Evolutionary conservation across 2,329 filamentous ascomycete genomes (phyloP).

Genomic region (Fusarium sp.): DNA sequence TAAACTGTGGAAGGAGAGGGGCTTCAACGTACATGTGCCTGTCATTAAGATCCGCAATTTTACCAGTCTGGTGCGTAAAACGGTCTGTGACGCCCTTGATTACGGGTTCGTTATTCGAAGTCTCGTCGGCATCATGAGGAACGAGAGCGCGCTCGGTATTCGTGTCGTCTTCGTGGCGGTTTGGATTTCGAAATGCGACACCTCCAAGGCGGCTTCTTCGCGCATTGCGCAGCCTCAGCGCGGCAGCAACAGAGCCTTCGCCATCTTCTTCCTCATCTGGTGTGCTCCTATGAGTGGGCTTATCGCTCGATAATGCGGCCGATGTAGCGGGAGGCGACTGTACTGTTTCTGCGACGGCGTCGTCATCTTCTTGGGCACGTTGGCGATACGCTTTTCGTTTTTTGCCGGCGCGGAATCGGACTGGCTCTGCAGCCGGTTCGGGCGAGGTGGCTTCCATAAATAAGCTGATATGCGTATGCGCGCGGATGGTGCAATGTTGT

Average conservation of each 20-base stretch:
- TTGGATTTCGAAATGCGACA: slow-evolving; percentile 65
- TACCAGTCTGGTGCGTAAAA: slow-evolving; percentile 79
- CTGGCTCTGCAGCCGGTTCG: slow-evolving; percentile 44
- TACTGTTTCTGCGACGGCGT: slow-evolving; percentile 12
- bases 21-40: slow-evolving; percentile 78
- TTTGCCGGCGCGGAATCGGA: slow-evolving; percentile 68
- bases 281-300: slow-evolving; percentile 4
- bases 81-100: slow-evolving; percentile 57
- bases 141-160: slow-evolving; percentile 54
- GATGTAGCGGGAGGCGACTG: slow-evolving; percentile 11
- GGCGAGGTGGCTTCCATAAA: slow-evolving; percentile 35
- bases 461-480: background rate
- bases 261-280: slow-evolving; percentile 46
- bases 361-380: slow-evolving; percentile 55
- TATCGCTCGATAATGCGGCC: slow-evolving; percentile 12
- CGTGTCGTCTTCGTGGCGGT: slow-evolving; percentile 35
- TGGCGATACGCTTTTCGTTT: slow-evolving; percentile 72
- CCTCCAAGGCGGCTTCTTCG: slow-evolving; percentile 65
- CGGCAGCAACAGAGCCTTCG: slow-evolving; percentile 59
- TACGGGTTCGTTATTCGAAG: slow-evolving; percentile 25
- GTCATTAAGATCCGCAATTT: slow-evolving; percentile 73
- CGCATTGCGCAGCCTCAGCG: slow-evolving; percentile 65
- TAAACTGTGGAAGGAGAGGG: slow-evolving; percentile 1
- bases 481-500: background rate
- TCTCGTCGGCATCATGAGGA: slow-evolving; percentile 50